These are phyloP conservation scores for Candida krabiensis DNA, from an alignment of 805 yeast genomes.

Conservation along the genomic window DNA sequence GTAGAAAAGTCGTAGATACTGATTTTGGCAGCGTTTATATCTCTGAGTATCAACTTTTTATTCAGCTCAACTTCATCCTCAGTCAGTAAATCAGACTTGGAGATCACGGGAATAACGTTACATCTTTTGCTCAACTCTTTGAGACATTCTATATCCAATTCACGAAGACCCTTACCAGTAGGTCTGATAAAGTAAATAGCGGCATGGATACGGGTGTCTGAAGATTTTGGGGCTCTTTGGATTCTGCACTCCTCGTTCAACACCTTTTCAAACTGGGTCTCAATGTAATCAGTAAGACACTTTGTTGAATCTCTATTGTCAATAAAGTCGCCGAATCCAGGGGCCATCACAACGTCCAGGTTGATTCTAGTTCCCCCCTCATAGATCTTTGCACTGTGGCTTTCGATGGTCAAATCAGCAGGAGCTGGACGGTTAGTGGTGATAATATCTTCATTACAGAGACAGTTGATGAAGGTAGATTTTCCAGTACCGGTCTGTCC, in stretches of 20 bases:
- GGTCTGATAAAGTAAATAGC: slow-evolving; percentile 83
- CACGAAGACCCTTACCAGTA: slow-evolving; percentile 59
- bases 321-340: slow-evolving; percentile 71
- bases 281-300: slow-evolving; percentile 66
- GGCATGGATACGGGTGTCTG: slow-evolving; percentile 78
- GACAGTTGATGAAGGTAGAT: slow-evolving; percentile 75
- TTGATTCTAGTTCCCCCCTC: slow-evolving; percentile 51
- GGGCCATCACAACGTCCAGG: slow-evolving; percentile 63
- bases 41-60: slow-evolving; percentile 47
- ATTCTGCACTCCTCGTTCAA: slow-evolving; percentile 71
- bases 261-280: slow-evolving; percentile 69
- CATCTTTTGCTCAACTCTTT: slow-evolving; percentile 65
- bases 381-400: slow-evolving; percentile 33
- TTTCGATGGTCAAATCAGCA: slow-evolving; percentile 30
- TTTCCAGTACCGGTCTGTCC: slow-evolving; percentile 72
- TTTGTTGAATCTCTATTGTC: slow-evolving; percentile 63
- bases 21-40: slow-evolving; percentile 28
- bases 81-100: slow-evolving; percentile 76
- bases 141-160: slow-evolving; percentile 72
- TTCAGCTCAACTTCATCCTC: slow-evolving; percentile 47
- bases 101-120: slow-evolving; percentile 78
- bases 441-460: slow-evolving; percentile 58
- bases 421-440: slow-evolving; percentile 40
- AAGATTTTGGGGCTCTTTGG: slow-evolving; percentile 41
- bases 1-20: slow-evolving; percentile 30